These are phyloP conservation scores for Pseudogymnoascus sp. DNA, from an alignment of 2,329 filamentous ascomycete genomes.

Conservation along the genomic window DNA sequence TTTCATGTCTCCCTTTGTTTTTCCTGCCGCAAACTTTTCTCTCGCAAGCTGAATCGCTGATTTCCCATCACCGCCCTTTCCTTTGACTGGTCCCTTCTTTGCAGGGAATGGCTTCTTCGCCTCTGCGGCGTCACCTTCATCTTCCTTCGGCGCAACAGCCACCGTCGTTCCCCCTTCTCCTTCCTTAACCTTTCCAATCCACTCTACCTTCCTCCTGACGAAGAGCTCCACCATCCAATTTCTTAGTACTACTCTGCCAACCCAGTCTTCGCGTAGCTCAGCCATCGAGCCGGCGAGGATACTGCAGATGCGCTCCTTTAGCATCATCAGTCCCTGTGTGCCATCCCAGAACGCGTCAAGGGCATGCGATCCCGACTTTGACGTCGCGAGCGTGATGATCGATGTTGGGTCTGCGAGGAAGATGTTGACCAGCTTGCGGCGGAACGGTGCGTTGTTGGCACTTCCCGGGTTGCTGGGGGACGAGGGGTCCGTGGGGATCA, in stretches of 20 bases:
- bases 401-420: constrained; percentile 34
- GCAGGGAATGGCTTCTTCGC: background rate
- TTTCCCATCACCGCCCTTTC: constrained; percentile 18
- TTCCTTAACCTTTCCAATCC: constrained; percentile 55
- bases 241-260: constrained; percentile 62
- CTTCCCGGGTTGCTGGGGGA: constrained; percentile 26
- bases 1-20: constrained; percentile 15
- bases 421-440: constrained; percentile 54
- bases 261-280: constrained; percentile 54
- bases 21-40: constrained; percentile 26
- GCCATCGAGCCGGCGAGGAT: constrained; percentile 53
- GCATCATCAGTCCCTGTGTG: constrained; percentile 56
- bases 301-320: constrained; percentile 60
- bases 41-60: constrained; percentile 26
- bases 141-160: background rate
- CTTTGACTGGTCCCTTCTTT: constrained; percentile 9
- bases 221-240: constrained; percentile 71
- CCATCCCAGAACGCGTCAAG: constrained; percentile 60
- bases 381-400: constrained; percentile 36
- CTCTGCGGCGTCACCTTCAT: background rate
- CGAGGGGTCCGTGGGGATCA: constrained; percentile 46
- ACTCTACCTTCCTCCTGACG: constrained; percentile 54
- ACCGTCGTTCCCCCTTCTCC: constrained; percentile 22
- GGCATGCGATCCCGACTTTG: constrained; percentile 58
- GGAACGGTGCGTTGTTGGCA: constrained; percentile 50